phyloP scores from a whole-genome alignment of 1,139 yeast species.

The Hansenula sp. region DNA sequence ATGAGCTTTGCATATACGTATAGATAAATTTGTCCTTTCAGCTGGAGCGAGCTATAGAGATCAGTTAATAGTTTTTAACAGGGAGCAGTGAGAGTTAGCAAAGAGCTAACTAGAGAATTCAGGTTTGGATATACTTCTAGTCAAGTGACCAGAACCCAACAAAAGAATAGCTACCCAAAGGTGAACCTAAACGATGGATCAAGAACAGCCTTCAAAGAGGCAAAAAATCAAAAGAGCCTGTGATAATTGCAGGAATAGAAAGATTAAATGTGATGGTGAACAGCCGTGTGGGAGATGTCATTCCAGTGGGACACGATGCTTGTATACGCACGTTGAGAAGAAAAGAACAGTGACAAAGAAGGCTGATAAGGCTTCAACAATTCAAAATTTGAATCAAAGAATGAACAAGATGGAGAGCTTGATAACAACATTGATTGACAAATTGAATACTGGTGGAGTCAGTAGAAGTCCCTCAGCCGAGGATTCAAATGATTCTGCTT shows the following conservation, averaged over 20 bases:
- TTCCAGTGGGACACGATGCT: conserved; percentile 5
- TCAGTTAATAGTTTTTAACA: too few species aligned
- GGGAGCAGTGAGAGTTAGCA: too few species aligned
- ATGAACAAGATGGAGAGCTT: conserved; percentile 18
- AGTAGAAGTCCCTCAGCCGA: neutral
- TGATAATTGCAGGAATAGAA: conserved; percentile 18
- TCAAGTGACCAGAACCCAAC: too few species aligned
- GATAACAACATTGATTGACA: conserved; percentile 13
- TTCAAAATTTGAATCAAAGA: conserved; percentile 11
- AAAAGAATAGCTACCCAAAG: too few species aligned
- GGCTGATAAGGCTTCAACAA: neutral
- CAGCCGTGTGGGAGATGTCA: conserved; percentile 18
- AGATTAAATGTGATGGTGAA: conserved; percentile 21
- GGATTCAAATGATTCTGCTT: neutral
- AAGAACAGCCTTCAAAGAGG: neutral
- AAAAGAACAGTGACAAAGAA: conserved; percentile 3
- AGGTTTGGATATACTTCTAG: too few species aligned
- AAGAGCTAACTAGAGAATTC: too few species aligned
- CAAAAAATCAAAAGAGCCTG: conserved; percentile 8
- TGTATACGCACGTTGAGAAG: conserved; percentile 9
- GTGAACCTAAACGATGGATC: neutral
- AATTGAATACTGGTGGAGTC: conserved; percentile 8
- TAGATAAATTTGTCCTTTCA: too few species aligned
- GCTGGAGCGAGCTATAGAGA: too few species aligned
- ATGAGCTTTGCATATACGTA: too few species aligned